phyloP scores from a whole-genome alignment of 441 rosid species.

The Adansonia rubrostipa region DNA sequence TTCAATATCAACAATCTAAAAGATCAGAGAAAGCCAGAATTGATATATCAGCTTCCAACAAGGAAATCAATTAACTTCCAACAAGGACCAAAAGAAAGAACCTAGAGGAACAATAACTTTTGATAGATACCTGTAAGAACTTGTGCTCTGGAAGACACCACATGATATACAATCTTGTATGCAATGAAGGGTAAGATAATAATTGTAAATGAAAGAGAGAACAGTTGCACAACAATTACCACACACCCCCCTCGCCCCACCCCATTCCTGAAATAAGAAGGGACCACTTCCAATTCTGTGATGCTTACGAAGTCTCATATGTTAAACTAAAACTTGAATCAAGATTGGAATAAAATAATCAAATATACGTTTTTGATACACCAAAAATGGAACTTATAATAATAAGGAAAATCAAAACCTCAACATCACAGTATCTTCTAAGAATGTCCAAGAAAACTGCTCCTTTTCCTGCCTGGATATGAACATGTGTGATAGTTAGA shows the following conservation, averaged over 20 bases:
- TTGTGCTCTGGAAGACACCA: slow-evolving; percentile 66
- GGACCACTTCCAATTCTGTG: background rate
- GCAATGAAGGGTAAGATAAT: background rate
- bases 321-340: background rate
- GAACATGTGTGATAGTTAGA: background rate
- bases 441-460: slow-evolving; percentile 41
- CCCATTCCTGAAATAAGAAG: background rate
- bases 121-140: slow-evolving; percentile 65
- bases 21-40: slow-evolving; percentile 30
- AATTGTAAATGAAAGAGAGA: background rate
- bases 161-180: background rate
- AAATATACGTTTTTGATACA: background rate
- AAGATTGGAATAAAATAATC: background rate
- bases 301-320: background rate
- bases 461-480: slow-evolving; percentile 43
- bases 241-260: background rate
- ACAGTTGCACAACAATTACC: background rate
- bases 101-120: slow-evolving; percentile 20
- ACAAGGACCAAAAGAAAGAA: slow-evolving; percentile 24
- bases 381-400: background rate
- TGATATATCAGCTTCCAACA: slow-evolving; percentile 30
- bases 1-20: slow-evolving; percentile 77
- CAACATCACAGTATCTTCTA: slow-evolving; percentile 40
- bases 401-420: slow-evolving; percentile 17
- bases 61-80: slow-evolving; percentile 26